phyloP scores from a whole-genome alignment of 768 basidiomycete species.

The Mycena indigotica region DNA sequence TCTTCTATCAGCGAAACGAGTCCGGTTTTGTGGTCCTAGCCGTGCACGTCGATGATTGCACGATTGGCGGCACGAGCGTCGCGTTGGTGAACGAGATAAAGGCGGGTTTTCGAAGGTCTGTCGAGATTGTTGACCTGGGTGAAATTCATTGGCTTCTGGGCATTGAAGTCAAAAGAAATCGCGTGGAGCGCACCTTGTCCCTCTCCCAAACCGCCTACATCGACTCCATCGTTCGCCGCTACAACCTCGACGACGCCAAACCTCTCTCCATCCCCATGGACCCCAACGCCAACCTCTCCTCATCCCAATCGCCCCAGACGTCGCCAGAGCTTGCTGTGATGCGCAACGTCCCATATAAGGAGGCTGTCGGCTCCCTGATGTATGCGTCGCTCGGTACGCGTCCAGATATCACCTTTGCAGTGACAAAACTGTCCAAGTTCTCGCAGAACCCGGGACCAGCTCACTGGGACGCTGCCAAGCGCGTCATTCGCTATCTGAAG shows the following conservation, averaged over 20 bases:
- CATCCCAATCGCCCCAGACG: constrained; percentile 8
- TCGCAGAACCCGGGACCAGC: constrained; percentile 9
- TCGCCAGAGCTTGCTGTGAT: not conserved
- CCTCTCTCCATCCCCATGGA: constrained; percentile 8
- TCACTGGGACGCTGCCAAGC: constrained; percentile 12
- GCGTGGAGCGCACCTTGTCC: constrained; percentile 23
- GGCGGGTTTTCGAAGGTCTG: constrained; percentile 25
- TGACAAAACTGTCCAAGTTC: constrained; percentile 5
- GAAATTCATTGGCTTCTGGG: constrained; percentile 33
- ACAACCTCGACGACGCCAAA: constrained; percentile 16
- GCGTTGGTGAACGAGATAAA: constrained; percentile 20
- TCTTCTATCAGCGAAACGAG: constrained; percentile 15
- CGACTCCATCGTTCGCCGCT: constrained; percentile 24
- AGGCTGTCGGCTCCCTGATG: constrained; percentile 3
- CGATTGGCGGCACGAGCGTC: constrained; percentile 25
- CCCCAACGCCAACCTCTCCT: constrained; percentile 4
- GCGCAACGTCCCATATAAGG: constrained; percentile 6
- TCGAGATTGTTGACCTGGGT: constrained; percentile 35
- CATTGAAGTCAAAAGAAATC: constrained; percentile 30
- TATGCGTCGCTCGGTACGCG: constrained; percentile 9
- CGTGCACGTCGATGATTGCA: constrained; percentile 39
- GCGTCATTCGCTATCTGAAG: constrained; percentile 13
- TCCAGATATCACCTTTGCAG: constrained; percentile 7
- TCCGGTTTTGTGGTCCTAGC: constrained; percentile 13
- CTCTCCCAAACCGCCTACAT: constrained; percentile 34